These are phyloP conservation scores for Cyberlindnera mycetangii DNA, from an alignment of 805 yeast species.

Conservation along the genomic window DNA sequence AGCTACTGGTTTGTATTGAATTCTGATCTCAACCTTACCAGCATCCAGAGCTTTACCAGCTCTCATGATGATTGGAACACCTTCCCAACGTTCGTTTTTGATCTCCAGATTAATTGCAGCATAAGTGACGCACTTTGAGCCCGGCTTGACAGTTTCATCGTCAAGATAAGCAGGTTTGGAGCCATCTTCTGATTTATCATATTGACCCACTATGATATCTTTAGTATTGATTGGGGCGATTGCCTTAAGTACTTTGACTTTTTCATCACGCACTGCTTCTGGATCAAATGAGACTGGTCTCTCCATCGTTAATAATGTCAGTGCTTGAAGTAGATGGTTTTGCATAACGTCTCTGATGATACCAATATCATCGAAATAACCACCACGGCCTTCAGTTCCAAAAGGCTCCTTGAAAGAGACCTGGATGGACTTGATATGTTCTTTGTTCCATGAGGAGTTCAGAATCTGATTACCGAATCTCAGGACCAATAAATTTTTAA, in stretches of 20 bases:
- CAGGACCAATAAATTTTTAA: slow-evolving; percentile 83
- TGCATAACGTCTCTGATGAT: slow-evolving; percentile 98
- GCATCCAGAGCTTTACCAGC: slow-evolving; percentile 98
- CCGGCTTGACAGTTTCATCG: slow-evolving; percentile 81
- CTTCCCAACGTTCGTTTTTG: slow-evolving; percentile 95
- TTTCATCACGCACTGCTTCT: slow-evolving; percentile 93
- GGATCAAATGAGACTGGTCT: slow-evolving; percentile 90
- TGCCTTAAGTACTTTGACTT: slow-evolving; percentile 87
- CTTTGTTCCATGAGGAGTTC: slow-evolving; percentile 84
- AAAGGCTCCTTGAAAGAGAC: slow-evolving; percentile 96
- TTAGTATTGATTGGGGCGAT: slow-evolving; percentile 62
- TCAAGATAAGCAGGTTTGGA: slow-evolving; percentile 86
- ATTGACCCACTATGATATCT: slow-evolving; percentile 84
- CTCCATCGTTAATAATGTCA: slow-evolving; percentile 92
- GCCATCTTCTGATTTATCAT: slow-evolving; percentile 81
- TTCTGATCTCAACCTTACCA: slow-evolving; percentile 90
- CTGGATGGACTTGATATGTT: slow-evolving; percentile 76
- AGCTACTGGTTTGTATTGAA: slow-evolving; percentile 86
- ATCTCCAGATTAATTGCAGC: slow-evolving; percentile 82
- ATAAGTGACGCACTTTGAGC: slow-evolving; percentile 86
- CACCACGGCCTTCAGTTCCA: slow-evolving; percentile 99
- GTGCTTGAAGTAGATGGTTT: slow-evolving; percentile 90
- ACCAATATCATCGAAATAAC: slow-evolving; percentile 93
- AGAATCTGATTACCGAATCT: slow-evolving; percentile 90
- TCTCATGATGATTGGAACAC: slow-evolving; percentile 92